Percentiles rank a stretch among this genome's conserved stretches.
These are phyloP conservation scores for Colletotrichum sp. DNA, from an alignment of 2,329 filamentous ascomycete genomes.

Conservation along the genomic window DNA sequence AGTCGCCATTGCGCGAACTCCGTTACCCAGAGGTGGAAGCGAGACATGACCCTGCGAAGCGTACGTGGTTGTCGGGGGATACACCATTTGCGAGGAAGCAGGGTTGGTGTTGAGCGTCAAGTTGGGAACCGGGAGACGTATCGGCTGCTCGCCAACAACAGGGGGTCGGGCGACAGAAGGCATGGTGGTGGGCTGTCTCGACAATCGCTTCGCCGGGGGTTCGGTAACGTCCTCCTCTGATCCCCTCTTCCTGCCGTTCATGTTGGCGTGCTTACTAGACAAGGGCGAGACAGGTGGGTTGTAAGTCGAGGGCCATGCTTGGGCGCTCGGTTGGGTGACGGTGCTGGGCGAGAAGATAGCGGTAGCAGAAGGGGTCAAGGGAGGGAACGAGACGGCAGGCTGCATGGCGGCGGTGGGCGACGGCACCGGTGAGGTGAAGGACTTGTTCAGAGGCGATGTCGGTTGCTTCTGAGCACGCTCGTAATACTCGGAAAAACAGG, in stretches of 20 bases:
- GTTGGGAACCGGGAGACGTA: conserved; percentile 72
- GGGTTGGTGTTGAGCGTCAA: conserved; percentile 66
- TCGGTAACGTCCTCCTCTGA: conserved; percentile 55
- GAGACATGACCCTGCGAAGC: conserved; percentile 54
- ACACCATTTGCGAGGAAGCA: conserved; percentile 28
- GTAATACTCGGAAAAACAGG: conserved; percentile 84
- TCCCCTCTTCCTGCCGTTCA: conserved; percentile 55
- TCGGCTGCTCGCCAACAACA: conserved; percentile 30
- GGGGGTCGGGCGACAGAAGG: conserved; percentile 4
- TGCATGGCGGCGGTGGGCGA: conserved; percentile 51
- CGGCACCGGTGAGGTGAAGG: conserved; percentile 50
- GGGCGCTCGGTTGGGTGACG: conserved; percentile 30
- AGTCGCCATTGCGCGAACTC: conserved; percentile 76
- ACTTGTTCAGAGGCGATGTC: conserved; percentile 42
- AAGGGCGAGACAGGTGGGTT: conserved; percentile 52
- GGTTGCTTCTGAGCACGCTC: conserved; percentile 63
- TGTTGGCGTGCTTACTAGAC: conserved; percentile 43
- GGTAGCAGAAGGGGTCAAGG: conserved; percentile 35
- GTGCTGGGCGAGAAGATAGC: conserved; percentile 46
- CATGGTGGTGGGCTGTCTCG: conserved; percentile 31
- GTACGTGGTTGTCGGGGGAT: conserved; percentile 43
- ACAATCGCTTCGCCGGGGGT: conserved; percentile 59
- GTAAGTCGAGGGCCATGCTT: conserved; percentile 43
- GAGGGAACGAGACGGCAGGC: conserved; percentile 31
- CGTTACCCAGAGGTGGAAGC: conserved; percentile 65